phyloP scores from a whole-genome alignment of 352 stramenopile genomes.

The Globisporangium middletonii region DNA sequence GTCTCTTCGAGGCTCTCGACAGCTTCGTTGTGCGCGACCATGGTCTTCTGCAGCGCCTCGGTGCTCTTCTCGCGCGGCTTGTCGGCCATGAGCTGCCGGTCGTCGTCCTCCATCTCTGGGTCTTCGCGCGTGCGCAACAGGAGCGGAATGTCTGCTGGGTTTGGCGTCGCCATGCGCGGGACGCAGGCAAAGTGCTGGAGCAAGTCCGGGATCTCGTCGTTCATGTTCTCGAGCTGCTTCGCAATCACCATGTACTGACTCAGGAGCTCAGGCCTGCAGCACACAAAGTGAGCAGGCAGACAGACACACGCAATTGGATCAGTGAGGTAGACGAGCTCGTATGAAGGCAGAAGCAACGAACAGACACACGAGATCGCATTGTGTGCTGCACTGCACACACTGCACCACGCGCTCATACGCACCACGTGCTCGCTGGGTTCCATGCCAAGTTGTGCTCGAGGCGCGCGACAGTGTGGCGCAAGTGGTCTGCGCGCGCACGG shows the following conservation, averaged over 20 bases:
- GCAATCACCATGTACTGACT: conserved; percentile 85
- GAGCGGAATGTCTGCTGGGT: conserved; percentile 70
- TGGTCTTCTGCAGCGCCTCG: conserved; percentile 61
- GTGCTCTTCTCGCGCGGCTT: conserved; percentile 60
- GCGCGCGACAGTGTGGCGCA: conserved; percentile 68
- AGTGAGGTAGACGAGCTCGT: background rate
- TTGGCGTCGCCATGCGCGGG: conserved; percentile 76
- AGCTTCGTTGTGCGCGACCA: conserved; percentile 59
- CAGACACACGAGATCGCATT: background rate
- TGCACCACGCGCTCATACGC: background rate
- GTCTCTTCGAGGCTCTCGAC: conserved; percentile 78
- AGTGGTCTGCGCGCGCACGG: conserved; percentile 68
- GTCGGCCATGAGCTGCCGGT: conserved; percentile 65
- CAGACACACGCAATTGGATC: too few relatives aligned
- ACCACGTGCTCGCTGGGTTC: conserved; percentile 79
- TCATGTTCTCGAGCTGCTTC: conserved; percentile 87
- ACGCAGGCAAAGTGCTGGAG: conserved; percentile 83
- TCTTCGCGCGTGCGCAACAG: conserved; percentile 78
- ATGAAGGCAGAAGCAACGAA: background rate
- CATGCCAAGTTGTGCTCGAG: conserved; percentile 77
- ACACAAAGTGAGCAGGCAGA: background rate
- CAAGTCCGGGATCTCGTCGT: conserved; percentile 81
- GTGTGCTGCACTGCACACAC: background rate
- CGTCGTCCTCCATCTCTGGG: conserved; percentile 80
- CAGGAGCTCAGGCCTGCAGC: conserved; percentile 61